These are phyloP conservation scores for Trichoderma asperellum DNA, from an alignment of 2,329 filamentous ascomycete genomes.

Conservation along the genomic window DNA sequence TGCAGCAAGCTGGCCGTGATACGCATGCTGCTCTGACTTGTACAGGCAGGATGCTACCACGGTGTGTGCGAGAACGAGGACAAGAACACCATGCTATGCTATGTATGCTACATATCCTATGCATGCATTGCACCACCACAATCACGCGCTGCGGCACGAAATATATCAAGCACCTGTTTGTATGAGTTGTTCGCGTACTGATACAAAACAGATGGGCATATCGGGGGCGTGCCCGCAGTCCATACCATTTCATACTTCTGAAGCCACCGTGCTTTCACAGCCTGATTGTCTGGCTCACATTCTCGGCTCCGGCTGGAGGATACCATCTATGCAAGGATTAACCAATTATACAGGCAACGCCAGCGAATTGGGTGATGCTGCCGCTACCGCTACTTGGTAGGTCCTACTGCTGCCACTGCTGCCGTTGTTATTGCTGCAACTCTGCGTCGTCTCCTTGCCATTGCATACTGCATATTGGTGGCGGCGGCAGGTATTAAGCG, in stretches of 20 bases:
- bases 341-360: too few species aligned
- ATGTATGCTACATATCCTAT: neutral
- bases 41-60: neutral
- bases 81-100: neutral
- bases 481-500: neutral
- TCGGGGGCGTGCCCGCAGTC: neutral
- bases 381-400: neutral
- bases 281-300: neutral
- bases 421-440: neutral
- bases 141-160: neutral
- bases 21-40: neutral
- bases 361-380: neutral
- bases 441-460: constrained; percentile 4
- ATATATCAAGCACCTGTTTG: neutral
- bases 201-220: neutral
- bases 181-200: neutral
- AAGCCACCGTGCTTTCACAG: neutral
- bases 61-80: neutral
- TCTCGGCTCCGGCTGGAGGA: neutral
- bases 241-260: neutral
- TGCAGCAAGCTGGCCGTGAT: neutral
- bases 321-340: neutral
- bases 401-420: neutral
- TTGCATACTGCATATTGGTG: neutral
- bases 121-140: neutral